phyloP scores from a whole-genome alignment of 208 protist genomes.

The Porcisia hertigi region DNA sequence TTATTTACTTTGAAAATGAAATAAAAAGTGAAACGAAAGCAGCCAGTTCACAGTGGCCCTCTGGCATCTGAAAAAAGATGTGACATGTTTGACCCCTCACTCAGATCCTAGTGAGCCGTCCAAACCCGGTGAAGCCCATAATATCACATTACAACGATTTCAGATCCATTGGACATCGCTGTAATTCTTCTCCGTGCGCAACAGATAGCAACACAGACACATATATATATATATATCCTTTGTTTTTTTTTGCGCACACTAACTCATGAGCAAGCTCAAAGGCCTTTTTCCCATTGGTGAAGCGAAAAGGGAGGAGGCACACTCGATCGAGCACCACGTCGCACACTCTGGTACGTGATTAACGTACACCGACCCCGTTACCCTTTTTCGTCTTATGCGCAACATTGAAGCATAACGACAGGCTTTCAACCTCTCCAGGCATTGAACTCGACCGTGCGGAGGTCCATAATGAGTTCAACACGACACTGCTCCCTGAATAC shows the following conservation, averaged over 20 bases:
- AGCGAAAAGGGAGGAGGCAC: constrained; percentile 36
- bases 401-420: constrained; percentile 28
- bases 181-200: constrained; percentile 34
- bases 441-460: constrained; percentile 41
- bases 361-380: background rate
- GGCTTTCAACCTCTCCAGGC: constrained; percentile 33
- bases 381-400: constrained; percentile 2
- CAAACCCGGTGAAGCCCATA: constrained; percentile 28
- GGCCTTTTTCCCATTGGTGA: constrained; percentile 35
- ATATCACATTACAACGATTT: constrained; percentile 8
- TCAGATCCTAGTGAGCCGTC: constrained; percentile 41
- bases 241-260: too few relatives aligned
- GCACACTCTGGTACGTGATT: background rate
- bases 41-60: background rate
- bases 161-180: constrained; percentile 14
- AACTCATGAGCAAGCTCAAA: constrained; percentile 24
- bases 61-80: constrained; percentile 27
- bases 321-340: constrained; percentile 8
- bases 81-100: constrained; percentile 39
- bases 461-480: constrained; percentile 34
- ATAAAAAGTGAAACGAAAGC: background rate
- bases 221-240: too few relatives aligned
- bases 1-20: background rate
- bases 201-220: constrained; percentile 33
- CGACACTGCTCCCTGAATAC: constrained; percentile 15